Base-by-base conservation (phyloP, 306 rosid genomes). In the Quercus robur region DNA sequence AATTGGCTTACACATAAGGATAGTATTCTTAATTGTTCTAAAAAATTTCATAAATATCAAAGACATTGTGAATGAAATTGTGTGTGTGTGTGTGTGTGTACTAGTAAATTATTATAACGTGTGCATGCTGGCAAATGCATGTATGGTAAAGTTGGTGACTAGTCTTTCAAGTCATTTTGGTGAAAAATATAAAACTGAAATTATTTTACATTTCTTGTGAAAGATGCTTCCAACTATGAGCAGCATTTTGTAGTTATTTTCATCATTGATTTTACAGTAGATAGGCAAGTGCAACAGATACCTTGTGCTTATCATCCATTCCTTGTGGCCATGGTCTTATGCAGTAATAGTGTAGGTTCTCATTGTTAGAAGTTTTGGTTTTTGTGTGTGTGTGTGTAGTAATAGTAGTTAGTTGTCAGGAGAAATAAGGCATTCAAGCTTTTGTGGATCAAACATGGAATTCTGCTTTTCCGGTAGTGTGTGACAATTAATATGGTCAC, bases 401-500 rank as follows among this genome's bases (percentile, higher is more conserved):
- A 35, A 9, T 15, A 35, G 71, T 9, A 18, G 1, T 33, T 31
- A 4, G 20, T 21, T 67, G 1, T 33, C 15, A 3, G 72, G 72
- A 33, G 26, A 31, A 18, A 18, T 1, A 67, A 17, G 13, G 35
- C 4, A 18, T 31, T 33, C 12, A 18, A 67, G 6, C 51, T 67
- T 33, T 67, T 46, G n/a, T 38, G 12, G 78, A 25, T 57, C 55
- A 51, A 17, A 56, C 70, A 23, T 81, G 75, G 74, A 73, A 59
- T 77, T 79, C 21, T 56, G 3, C 64, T 14, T 76, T 12, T 23
- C 56, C n/a, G 1, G 10, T 33, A 56, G 75, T 30, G 26, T 59
- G 30, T 78, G 51, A 28, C 71, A 56, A 81, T 73, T 81, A 20
- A 85, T 46, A 21, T 38, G 75, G 73, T 70, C 79, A 9, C 52